Evolutionary conservation across 305 asterid genomes (phyloP), one percentile per base, ranked within the genome.

Genomic region (Ajuga reptans): DNA sequence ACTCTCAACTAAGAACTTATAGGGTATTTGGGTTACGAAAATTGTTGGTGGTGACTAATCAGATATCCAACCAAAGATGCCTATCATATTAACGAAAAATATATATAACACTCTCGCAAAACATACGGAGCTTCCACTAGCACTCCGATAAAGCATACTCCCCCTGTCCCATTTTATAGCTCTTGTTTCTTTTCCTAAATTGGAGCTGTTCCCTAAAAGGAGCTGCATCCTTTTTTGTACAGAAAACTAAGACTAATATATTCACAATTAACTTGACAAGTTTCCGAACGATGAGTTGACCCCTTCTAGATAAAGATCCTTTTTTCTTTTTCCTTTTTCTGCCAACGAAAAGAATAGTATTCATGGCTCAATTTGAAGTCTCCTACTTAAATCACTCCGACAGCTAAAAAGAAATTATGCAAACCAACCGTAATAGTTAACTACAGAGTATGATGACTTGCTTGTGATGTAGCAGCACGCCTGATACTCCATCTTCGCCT

Each of bases 381-480:
- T 50, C 75, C 63, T 21, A 51, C 71, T 65, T 41, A 10, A 9
- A 72, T 71, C 54, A 79, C 57, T 21, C 49, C 21, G 68, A 47
- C 52, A 45, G 21, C 62, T 57, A 64, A 72, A 63, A 75, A 59
- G 37, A 79, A 81, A 54, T 75, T 77, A 51, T 59, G 72, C 86
- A 78, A 84, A 84, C 83, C 87, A 84, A 79, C 86, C 68, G 24
- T 82, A 82, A 85, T 34, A 82, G 77, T 64, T 81, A 83, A 84
- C 71, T 68, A 83, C 54, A 85, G 62, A 82, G 90, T 80, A 85
- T 72, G 85, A 81, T 82, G 82, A 86, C 98, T 94, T 94, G 88
- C 99, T 84, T 91, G 98, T 94, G 99, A 86, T 94, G 92, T 79
- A 94, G 95, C 73, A 89, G 88, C 72, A 94, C 94, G 63, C 99